A percentile compares a stretch with the other conserved stretches of the same genome.
These are phyloP conservation scores for Scleroderma citrinum DNA, from an alignment of 768 basidiomycete species.

Conservation along the genomic window DNA sequence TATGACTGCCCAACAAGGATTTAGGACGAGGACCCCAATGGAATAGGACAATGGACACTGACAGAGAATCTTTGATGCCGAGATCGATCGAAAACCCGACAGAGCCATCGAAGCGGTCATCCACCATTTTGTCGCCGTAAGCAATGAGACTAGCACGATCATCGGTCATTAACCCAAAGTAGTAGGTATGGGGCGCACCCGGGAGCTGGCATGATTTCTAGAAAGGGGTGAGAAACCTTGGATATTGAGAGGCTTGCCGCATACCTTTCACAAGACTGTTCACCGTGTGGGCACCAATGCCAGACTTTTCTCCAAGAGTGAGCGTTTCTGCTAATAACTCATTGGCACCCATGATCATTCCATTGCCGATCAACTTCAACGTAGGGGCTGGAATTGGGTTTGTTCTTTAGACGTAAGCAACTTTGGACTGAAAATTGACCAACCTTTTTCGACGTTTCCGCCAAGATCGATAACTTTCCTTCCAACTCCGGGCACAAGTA, in stretches of 20 bases:
- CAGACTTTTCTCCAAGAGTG: conserved; percentile 80
- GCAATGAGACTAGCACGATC: conserved; percentile 36
- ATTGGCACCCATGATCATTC: conserved; percentile 67
- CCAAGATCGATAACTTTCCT: conserved; percentile 78
- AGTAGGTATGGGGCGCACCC: conserved; percentile 29
- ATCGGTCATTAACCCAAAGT: conserved; percentile 2
- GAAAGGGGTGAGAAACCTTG: conserved; percentile 11
- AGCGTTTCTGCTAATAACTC: conserved; percentile 80
- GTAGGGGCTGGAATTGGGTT: conserved; percentile 45
- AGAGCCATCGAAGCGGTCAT: conserved; percentile 62
- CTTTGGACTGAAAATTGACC: not conserved
- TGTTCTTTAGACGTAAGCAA: not conserved
- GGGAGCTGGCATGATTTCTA: conserved; percentile 68
- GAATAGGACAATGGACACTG: conserved; percentile 12
- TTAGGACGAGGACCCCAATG: not conserved
- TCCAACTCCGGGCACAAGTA: conserved; percentile 76
- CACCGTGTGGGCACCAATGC: conserved; percentile 61
- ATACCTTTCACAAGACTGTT: conserved; percentile 53
- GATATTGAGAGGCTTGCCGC: not conserved
- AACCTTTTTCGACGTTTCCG: conserved; percentile 79
- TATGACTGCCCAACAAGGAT: conserved; percentile 37
- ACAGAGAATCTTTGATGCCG: conserved; percentile 77
- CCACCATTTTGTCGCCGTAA: conserved; percentile 61
- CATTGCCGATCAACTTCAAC: conserved; percentile 77
- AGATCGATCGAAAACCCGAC: conserved; percentile 70